These are phyloP conservation scores for Clarireedia paspali DNA, from an alignment of 2,329 filamentous ascomycete species.

Conservation along the genomic window DNA sequence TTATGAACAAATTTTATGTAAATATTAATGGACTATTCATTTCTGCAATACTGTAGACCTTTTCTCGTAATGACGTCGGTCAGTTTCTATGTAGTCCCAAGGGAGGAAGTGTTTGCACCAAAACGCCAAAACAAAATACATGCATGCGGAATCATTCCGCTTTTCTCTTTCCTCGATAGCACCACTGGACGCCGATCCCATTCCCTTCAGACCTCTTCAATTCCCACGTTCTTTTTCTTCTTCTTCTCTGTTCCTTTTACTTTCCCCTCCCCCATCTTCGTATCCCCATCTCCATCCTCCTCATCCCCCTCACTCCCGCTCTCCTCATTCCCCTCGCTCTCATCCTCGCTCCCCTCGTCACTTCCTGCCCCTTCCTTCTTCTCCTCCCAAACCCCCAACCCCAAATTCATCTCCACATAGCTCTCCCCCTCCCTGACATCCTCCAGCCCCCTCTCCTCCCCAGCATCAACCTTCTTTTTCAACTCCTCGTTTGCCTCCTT, in stretches of 20 bases:
- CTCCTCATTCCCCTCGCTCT: neutral
- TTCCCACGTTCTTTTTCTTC: neutral
- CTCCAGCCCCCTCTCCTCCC: slow-evolving; percentile 6
- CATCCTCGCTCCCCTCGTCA: neutral
- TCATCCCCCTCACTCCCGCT: neutral
- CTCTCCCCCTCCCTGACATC: slow-evolving; percentile 12
- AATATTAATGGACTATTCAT: neutral
- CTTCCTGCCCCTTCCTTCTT: slow-evolving; percentile 2
- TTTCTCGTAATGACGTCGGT: too few species aligned
- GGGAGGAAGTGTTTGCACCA: too few species aligned
- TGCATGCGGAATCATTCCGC: too few species aligned
- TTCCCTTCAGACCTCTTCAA: slow-evolving; percentile 1
- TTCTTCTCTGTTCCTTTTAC: neutral
- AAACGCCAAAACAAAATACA: too few species aligned
- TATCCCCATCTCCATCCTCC: neutral
- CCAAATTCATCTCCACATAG: slow-evolving; percentile 16
- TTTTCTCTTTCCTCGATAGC: too few species aligned
- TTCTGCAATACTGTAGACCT: too few species aligned
- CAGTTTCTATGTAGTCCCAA: too few species aligned
- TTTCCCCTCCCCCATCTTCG: slow-evolving; percentile 2
- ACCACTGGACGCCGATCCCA: too few species aligned
- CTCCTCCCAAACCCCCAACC: slow-evolving; percentile 18
- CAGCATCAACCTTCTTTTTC: slow-evolving; percentile 9
- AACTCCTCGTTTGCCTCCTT: slow-evolving; percentile 18
- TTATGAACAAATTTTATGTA: neutral